A percentile compares a stretch with the other conserved stretches of the same genome.
Conservation (phyloP, 2,329 filamentous ascomycete species). For the Cryphonectria naterciae region DNA sequence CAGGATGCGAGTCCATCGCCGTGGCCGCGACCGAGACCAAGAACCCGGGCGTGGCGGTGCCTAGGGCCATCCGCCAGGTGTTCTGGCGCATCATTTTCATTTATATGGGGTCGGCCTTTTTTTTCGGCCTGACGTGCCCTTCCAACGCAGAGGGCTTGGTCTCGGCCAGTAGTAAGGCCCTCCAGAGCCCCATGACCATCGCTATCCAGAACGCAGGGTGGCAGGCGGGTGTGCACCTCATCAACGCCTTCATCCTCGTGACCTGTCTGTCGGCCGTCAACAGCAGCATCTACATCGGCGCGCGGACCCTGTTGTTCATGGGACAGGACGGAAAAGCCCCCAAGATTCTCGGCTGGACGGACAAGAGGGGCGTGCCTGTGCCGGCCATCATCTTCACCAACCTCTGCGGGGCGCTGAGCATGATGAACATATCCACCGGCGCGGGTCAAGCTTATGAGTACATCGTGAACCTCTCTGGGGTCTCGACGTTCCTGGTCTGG, state of each 20-base stretch:
- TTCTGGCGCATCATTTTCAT: slow-evolving; percentile 66
- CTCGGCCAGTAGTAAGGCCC: slow-evolving; percentile 62
- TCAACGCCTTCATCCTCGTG: slow-evolving; percentile 77
- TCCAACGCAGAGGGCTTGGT: slow-evolving; percentile 68
- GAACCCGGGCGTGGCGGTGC: slow-evolving; percentile 60
- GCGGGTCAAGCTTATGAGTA: slow-evolving; percentile 68
- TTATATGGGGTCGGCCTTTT: slow-evolving; percentile 72
- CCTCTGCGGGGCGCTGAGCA: slow-evolving; percentile 69
- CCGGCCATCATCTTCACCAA: slow-evolving; percentile 71
- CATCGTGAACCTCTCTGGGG: slow-evolving; percentile 71
- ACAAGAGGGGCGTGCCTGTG: slow-evolving; percentile 64
- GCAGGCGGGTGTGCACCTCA: slow-evolving; percentile 72
- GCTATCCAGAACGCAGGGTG: slow-evolving; percentile 76
- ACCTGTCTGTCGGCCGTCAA: slow-evolving; percentile 75
- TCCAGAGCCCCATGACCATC: slow-evolving; percentile 75
- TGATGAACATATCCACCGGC: slow-evolving; percentile 74
- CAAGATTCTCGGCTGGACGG: slow-evolving; percentile 68
- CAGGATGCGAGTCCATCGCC: slow-evolving; percentile 67
- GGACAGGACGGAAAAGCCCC: slow-evolving; percentile 75
- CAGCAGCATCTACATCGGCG: slow-evolving; percentile 77
- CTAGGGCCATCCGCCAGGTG: slow-evolving; percentile 62
- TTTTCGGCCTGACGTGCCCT: slow-evolving; percentile 75
- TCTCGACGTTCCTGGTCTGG: slow-evolving; percentile 75
- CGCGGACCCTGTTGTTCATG: slow-evolving; percentile 76
- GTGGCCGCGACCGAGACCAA: slow-evolving; percentile 66